Percentiles rank a stretch among this genome's conserved stretches.
phyloP scores from a whole-genome alignment of 805 yeast genomes.

The Saturnispora sanitii region DNA sequence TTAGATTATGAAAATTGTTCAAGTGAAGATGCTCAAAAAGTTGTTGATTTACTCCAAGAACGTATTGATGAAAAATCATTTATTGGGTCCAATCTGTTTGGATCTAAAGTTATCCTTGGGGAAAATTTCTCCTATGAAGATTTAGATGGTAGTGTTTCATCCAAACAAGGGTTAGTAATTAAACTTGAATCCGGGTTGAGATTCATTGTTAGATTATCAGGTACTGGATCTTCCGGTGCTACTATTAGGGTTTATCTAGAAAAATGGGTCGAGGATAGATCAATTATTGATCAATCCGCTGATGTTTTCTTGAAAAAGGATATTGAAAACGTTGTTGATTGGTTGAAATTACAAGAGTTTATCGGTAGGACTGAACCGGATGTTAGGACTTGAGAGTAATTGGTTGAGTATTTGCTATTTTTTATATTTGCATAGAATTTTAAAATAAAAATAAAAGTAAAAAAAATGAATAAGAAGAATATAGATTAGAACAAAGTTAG shows the following conservation, averaged over 20 bases:
- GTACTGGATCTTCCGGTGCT: conserved; percentile 97
- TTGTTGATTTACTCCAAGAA: conserved; percentile 44
- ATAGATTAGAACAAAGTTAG: too few relatives aligned
- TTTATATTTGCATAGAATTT: background rate
- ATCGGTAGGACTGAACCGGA: conserved; percentile 83
- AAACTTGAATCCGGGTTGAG: conserved; percentile 76
- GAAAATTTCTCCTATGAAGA: conserved; percentile 91
- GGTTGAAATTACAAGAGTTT: conserved; percentile 61
- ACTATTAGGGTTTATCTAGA: conserved; percentile 90
- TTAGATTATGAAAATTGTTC: conserved; percentile 85
- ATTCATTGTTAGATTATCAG: conserved; percentile 83
- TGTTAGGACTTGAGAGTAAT: conserved; percentile 54
- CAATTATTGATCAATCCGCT: conserved; percentile 33
- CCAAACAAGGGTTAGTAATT: conserved; percentile 80
- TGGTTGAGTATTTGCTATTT: background rate
- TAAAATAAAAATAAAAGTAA: background rate
- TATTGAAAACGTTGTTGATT: conserved; percentile 50
- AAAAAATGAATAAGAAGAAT: too few relatives aligned
- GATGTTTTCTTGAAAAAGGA: conserved; percentile 58
- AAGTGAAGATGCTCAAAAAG: conserved; percentile 60
- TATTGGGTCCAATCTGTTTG: conserved; percentile 40
- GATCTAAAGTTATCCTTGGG: conserved; percentile 56
- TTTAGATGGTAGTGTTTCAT: conserved; percentile 83
- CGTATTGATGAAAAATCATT: conserved; percentile 30
- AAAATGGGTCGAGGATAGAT: conserved; percentile 56